A percentile compares a stretch with the other conserved stretches of the same genome.
Conservation (phyloP, 2,329 filamentous ascomycete genomes). For the Cryphonectria japonica region DNA sequence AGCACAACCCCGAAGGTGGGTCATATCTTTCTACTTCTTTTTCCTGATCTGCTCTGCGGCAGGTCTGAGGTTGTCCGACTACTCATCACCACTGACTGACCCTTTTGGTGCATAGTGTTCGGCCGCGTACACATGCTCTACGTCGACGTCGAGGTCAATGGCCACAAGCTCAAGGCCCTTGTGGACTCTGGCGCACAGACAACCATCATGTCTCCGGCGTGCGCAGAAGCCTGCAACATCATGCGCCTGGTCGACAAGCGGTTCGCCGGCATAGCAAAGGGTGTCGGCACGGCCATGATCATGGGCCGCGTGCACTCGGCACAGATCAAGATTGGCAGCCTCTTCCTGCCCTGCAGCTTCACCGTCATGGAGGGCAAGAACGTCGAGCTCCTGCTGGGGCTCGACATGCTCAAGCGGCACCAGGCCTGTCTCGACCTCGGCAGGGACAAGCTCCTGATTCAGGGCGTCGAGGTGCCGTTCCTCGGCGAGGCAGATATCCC, state of each 20-base stretch:
- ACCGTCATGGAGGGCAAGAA: slow-evolving; percentile 99
- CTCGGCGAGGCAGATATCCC: slow-evolving; percentile 92
- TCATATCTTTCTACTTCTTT: slow-evolving; percentile 22
- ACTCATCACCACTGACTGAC: slow-evolving; percentile 24
- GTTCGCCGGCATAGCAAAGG: slow-evolving; percentile 88
- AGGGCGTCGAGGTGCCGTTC: slow-evolving; percentile 86
- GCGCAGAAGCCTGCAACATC: slow-evolving; percentile 90
- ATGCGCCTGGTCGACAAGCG: slow-evolving; percentile 94
- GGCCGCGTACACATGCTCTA: slow-evolving; percentile 96
- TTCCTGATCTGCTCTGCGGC: background rate
- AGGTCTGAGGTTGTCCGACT: slow-evolving; percentile 6
- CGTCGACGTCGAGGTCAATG: slow-evolving; percentile 93
- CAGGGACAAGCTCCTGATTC: slow-evolving; percentile 83
- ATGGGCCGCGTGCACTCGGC: slow-evolving; percentile 94
- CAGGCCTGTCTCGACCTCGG: slow-evolving; percentile 90
- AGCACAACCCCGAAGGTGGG: slow-evolving; percentile 94
- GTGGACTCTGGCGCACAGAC: slow-evolving; percentile 97
- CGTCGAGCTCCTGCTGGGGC: slow-evolving; percentile 87
- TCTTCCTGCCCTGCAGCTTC: slow-evolving; percentile 91
- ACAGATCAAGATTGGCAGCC: slow-evolving; percentile 87
- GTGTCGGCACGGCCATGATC: slow-evolving; percentile 92
- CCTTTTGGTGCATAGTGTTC: slow-evolving; percentile 65
- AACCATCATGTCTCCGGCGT: slow-evolving; percentile 96
- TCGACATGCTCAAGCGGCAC: slow-evolving; percentile 97
- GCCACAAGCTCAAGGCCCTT: slow-evolving; percentile 88